Evolutionary conservation across 2,329 filamentous ascomycete genomes (phyloP), one percentile per base, ranked within the genome.

Genomic region (Penicillium sp.): DNA sequence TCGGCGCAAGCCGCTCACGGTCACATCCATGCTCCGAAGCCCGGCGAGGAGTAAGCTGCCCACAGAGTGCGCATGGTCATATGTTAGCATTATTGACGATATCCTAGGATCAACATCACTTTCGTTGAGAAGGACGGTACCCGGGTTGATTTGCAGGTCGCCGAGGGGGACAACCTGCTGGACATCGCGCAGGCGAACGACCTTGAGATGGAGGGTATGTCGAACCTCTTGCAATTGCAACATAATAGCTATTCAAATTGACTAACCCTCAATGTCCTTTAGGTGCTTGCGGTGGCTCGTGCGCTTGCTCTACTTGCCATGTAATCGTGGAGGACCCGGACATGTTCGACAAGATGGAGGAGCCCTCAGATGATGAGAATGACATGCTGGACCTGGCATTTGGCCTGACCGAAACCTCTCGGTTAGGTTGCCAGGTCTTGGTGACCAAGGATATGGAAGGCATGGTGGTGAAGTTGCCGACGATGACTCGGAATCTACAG

Each of bases 111-210:
- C 57, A 89, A 90, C 71, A 84, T 99, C 26, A 96, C 93, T 0
- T 97, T 98, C 73, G 84, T 98, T 65, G 93, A 97, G 75, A 97
- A 98, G 77, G 92, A 97, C 21, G 88, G 88, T 50, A 80, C 85
- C 29, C 83, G 87, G 64, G 83, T 91, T 74, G 91, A 88, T 59
- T 86, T 97, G 68, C 87, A 89, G 58, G 93, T 97, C 9, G 81
- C 86, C 14, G 87, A 90, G 67, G 95, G 95, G 50, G 92, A 96
- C 76, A 99, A 99, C 75, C 81, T 99, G 53, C 83, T 99, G 54
- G 93, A 98, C 70, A 93, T 99, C 70, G 95, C 93, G 23, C 93
- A 97, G 74, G 91, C 90, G 46, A 86, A 98, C 75, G 93, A 98
- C 71, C 81, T 99, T 43, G 95, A 99, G 75, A 98, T 99, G 93